These are phyloP conservation scores for Lodderomyces beijingensis DNA, from an alignment of 1,139 yeast genomes.

Conservation along the genomic window DNA sequence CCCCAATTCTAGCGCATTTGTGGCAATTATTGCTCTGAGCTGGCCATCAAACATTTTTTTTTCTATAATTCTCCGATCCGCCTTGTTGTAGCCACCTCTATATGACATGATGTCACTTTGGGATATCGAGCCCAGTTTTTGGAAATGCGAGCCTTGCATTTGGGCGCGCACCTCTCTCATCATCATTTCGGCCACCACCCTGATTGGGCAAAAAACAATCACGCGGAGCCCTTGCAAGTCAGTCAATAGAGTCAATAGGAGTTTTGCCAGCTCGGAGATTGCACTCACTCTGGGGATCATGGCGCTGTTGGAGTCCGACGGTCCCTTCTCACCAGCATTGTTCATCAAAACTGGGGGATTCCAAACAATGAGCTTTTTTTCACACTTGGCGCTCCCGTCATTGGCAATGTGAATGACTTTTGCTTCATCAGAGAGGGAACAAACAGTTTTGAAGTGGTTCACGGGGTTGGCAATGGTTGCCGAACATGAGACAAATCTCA, in stretches of 20 bases:
- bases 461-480: constrained; percentile 82
- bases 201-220: constrained; percentile 83
- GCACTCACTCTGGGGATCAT: constrained; percentile 58
- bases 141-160: constrained; percentile 22
- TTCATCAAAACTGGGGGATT: constrained; percentile 69
- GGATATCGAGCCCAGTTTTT: constrained; percentile 36
- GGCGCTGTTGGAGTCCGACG: constrained; percentile 13
- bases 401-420: constrained; percentile 50
- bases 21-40: constrained; percentile 82
- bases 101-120: constrained; percentile 81
- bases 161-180: constrained; percentile 73
- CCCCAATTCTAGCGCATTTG: constrained; percentile 93
- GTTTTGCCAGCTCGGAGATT: constrained; percentile 69
- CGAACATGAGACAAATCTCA: constrained; percentile 81
- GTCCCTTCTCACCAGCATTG: constrained; percentile 44
- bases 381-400: constrained; percentile 89
- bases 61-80: constrained; percentile 84
- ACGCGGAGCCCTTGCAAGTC: constrained; percentile 57
- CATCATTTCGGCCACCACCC: constrained; percentile 79
- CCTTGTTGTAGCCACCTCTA: constrained; percentile 88
- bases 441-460: constrained; percentile 64
- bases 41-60: constrained; percentile 85
- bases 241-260: constrained; percentile 58
- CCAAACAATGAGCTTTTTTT: constrained; percentile 75
- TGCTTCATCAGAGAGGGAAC: constrained; percentile 51